These are phyloP conservation scores for Waltergamsia citrina DNA, from an alignment of 2,329 filamentous ascomycete genomes.

Conservation along the genomic window DNA sequence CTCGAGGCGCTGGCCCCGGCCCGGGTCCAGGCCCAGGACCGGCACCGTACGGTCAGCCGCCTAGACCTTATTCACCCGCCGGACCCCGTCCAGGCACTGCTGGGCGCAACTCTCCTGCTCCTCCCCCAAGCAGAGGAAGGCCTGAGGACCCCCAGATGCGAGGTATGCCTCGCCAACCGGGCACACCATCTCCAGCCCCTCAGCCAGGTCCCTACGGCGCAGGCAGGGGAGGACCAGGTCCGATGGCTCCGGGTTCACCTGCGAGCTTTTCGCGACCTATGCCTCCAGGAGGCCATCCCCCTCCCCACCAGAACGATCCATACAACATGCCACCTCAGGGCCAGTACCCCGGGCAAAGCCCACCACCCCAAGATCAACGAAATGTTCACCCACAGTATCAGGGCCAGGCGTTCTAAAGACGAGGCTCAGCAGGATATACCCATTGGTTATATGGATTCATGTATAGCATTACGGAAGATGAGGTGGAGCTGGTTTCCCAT, in stretches of 20 bases:
- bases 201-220: constrained; percentile 26
- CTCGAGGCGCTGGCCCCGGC: constrained; percentile 12
- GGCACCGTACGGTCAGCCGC: constrained; percentile 7
- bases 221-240: constrained; percentile 15
- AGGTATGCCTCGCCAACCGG: constrained; percentile 74
- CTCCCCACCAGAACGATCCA: constrained; percentile 16
- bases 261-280: constrained; percentile 22
- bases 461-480: neutral
- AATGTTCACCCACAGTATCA: constrained; percentile 21
- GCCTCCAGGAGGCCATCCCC: constrained; percentile 11
- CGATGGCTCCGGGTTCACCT: constrained; percentile 8
- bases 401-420: constrained; percentile 23
- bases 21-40: constrained; percentile 4
- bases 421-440: constrained; percentile 1
- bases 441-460: neutral
- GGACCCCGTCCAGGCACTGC: constrained; percentile 13
- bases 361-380: constrained; percentile 9
- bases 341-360: constrained; percentile 14
- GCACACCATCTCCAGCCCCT: constrained; percentile 37
- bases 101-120: constrained; percentile 11
- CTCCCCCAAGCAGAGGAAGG: constrained; percentile 8
- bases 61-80: constrained; percentile 21
- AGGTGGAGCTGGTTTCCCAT: too few relatives aligned
- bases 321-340: constrained; percentile 18
- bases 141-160: constrained; percentile 40